Conservation (phyloP, 2,329 filamentous ascomycete genomes). For the Aspergillus spinulosporus region DNA sequence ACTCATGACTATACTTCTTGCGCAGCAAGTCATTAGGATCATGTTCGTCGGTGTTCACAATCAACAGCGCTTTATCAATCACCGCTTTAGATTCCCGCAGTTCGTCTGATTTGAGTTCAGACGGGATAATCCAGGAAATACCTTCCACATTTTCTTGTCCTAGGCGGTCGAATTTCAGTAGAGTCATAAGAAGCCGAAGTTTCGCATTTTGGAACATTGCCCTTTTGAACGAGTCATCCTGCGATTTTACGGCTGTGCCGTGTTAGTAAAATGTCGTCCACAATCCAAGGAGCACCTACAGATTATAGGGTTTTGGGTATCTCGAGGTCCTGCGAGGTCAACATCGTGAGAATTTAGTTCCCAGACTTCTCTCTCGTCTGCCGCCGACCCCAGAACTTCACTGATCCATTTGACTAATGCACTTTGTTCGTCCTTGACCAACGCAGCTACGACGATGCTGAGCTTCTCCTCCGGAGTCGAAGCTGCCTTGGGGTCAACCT, state of each 20-base stretch:
- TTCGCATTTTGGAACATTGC: slow-evolving; percentile 89
- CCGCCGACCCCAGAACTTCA: slow-evolving; percentile 65
- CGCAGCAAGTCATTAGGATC: slow-evolving; percentile 77
- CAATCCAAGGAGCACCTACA: slow-evolving; percentile 46
- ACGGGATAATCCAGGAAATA: slow-evolving; percentile 75
- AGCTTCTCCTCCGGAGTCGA: slow-evolving; percentile 66
- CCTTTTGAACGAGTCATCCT: slow-evolving; percentile 64
- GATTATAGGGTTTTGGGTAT: slow-evolving; percentile 32
- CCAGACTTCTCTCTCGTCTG: slow-evolving; percentile 74
- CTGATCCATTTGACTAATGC: slow-evolving; percentile 83
- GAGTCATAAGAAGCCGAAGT: slow-evolving; percentile 77
- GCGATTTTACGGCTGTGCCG: slow-evolving; percentile 59
- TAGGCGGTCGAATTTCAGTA: slow-evolving; percentile 68
- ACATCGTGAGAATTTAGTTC: slow-evolving; percentile 63
- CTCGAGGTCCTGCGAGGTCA: slow-evolving; percentile 34
- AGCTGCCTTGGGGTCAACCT: slow-evolving; percentile 72
- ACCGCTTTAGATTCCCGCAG: slow-evolving; percentile 69
- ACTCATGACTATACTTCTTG: slow-evolving; percentile 58
- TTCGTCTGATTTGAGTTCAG: slow-evolving; percentile 61
- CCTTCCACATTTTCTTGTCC: slow-evolving; percentile 71
- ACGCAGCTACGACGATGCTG: slow-evolving; percentile 72
- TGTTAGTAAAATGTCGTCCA: background rate
- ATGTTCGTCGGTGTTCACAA: slow-evolving; percentile 72
- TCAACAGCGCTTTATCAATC: slow-evolving; percentile 76
- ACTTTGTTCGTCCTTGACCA: slow-evolving; percentile 76